A percentile compares a stretch with the other conserved stretches of the same genome.
Evolutionary conservation across 768 basidiomycete genomes (phyloP).

Genomic region (Coprinellus aureogranulatus): DNA sequence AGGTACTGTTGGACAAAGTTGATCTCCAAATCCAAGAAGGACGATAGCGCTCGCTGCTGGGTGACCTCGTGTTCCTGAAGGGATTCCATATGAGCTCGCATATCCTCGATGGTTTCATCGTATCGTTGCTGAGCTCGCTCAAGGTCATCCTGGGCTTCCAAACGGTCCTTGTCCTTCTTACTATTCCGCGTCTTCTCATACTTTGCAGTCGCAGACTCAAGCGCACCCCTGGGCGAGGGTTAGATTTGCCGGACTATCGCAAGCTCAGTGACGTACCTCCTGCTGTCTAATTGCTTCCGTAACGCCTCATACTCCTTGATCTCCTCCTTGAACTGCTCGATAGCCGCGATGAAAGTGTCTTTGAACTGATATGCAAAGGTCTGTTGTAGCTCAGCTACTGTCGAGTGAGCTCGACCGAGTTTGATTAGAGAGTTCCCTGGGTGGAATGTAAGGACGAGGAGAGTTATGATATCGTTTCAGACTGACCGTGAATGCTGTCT

Average conservation of each 20-base stretch:
- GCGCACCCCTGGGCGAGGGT: slow-evolving; percentile 53
- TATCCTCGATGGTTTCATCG: slow-evolving; percentile 83
- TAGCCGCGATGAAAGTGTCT: slow-evolving; percentile 68
- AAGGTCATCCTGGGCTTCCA: slow-evolving; percentile 81
- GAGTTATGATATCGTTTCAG: not conserved
- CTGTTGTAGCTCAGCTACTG: slow-evolving; percentile 82
- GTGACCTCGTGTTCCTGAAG: slow-evolving; percentile 78
- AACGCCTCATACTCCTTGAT: slow-evolving; percentile 81
- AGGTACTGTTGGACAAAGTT: slow-evolving; percentile 72
- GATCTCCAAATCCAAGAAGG: slow-evolving; percentile 70
- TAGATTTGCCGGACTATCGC: not conserved
- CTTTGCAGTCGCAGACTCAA: slow-evolving; percentile 73
- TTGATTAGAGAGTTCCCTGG: slow-evolving; percentile 70
- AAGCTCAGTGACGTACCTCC: slow-evolving; percentile 51
- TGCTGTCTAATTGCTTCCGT: slow-evolving; percentile 84
- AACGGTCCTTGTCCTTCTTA: slow-evolving; percentile 70
- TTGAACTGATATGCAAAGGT: slow-evolving; percentile 69
- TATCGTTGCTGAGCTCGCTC: slow-evolving; percentile 70
- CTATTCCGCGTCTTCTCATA: slow-evolving; percentile 60
- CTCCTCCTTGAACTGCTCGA: slow-evolving; percentile 64
- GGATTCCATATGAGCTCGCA: slow-evolving; percentile 72
- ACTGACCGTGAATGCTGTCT: slow-evolving; percentile 27
- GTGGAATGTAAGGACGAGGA: not conserved
- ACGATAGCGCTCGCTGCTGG: slow-evolving; percentile 68
- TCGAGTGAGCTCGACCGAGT: slow-evolving; percentile 82